These are phyloP conservation scores for Puccinia hordei DNA, from an alignment of 1,284 basidiomycete species.

Conservation along the genomic window DNA sequence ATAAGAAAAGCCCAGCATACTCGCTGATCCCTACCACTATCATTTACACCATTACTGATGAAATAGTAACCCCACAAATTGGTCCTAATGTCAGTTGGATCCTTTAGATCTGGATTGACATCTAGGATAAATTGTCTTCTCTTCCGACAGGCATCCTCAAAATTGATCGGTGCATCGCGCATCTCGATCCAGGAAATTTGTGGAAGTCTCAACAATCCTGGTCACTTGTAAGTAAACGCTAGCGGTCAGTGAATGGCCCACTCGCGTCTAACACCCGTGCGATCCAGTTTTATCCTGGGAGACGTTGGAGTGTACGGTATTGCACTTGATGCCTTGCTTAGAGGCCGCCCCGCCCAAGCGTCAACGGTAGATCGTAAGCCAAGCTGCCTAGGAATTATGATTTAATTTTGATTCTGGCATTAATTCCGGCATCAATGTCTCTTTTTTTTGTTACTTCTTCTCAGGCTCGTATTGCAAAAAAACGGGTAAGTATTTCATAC, in stretches of 20 bases:
- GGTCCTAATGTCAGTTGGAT: not conserved
- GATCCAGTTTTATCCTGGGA: slow-evolving; percentile 1
- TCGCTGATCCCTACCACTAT: slow-evolving; percentile 52
- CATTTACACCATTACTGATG: slow-evolving; percentile 51
- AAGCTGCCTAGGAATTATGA: not conserved
- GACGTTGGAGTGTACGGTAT: slow-evolving; percentile 38
- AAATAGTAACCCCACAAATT: slow-evolving; percentile 52
- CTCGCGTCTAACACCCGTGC: not conserved
- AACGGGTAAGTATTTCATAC: not conserved
- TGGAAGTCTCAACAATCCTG: not conserved
- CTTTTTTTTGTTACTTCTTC: not conserved
- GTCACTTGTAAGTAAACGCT: slow-evolving; percentile 25
- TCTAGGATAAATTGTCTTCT: no score
- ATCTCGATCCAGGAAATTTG: slow-evolving; percentile 30
- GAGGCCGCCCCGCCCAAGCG: slow-evolving; percentile 24
- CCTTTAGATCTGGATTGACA: not conserved
- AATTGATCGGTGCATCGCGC: slow-evolving; percentile 19
- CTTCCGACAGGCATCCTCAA: slow-evolving; percentile 10
- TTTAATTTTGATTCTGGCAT: not conserved
- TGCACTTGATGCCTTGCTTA: slow-evolving; percentile 32
- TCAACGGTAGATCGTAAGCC: slow-evolving; percentile 33
- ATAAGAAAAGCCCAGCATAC: slow-evolving; percentile 6
- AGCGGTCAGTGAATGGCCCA: not conserved
- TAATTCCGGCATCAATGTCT: no score
- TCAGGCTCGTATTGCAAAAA: slow-evolving; percentile 22